Base-by-base conservation (phyloP, 2,329 filamentous ascomycete genomes). In the Colletotrichum kahawae region DNA sequence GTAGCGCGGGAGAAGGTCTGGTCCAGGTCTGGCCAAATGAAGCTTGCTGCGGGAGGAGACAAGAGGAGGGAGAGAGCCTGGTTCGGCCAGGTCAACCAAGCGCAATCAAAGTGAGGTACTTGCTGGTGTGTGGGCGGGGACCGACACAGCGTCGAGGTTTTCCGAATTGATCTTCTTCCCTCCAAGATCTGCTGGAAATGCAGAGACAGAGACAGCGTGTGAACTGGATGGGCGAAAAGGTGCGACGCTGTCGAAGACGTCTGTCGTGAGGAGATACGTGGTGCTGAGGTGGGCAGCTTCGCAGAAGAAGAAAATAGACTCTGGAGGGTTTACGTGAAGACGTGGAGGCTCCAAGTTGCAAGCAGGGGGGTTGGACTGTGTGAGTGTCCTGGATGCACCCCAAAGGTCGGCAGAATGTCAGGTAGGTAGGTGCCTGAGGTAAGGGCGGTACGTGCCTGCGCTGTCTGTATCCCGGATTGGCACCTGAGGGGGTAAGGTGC, bases 51-150 rank as follows among this genome's bases (percentile, higher is more conserved):
- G 69, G 62, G 14, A 38, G 18, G 36, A 21, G 63, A 34, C 14
- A 56, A 54, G 57, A 54, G 56, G 69, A 72, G 70, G 59, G 70
- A 69, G 70, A 70, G 57, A 65, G 69, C 74, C 59, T 76, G 74
- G 70, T 71, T 63, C 31, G 51, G 74, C 74, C 72, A 75, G 72
- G 64, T 74, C 74, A 33, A 65, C 48, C 56, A 63, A 71, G 38
- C 54, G 68, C 68, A 67, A 36, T 62, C 72, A 59, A 29, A 29
- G 31, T 59, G 71, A 51, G 43, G 43, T 51, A 51, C 59, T 71
- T 51, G 43, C 62, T 65, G 51, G 31, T 64, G 31, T 66, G 63
- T 33, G 43, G 51, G 67, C 60, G 31, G 57, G 36, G 18, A 60
- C 34, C 68, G 68, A 66, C 63, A 31, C 29, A 34, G 51, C 24